Conservation (phyloP, 345 rosid species). For the Cardamine resedifolia region DNA sequence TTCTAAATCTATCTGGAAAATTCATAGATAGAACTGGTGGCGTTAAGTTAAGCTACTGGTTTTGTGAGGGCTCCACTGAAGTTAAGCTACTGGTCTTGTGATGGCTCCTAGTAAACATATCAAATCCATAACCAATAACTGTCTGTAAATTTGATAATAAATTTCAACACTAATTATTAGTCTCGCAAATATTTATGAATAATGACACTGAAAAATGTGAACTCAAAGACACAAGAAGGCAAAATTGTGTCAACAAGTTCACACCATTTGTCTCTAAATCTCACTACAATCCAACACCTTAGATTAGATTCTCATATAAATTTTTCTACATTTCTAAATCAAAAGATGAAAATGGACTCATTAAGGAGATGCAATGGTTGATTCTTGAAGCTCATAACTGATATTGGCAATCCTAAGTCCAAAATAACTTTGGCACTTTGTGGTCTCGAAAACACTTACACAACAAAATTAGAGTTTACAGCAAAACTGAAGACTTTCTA, state of each 20-base stretch:
- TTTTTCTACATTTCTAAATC: slow-evolving; percentile 1
- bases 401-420: not conserved
- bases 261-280: slow-evolving; percentile 7
- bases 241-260: slow-evolving; percentile 26
- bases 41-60: not conserved
- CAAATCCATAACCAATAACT: slow-evolving; percentile 28
- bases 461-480: not conserved
- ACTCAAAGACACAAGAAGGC: slow-evolving; percentile 13
- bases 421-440: not conserved
- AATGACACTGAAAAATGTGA: slow-evolving; percentile 23
- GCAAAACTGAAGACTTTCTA: not conserved
- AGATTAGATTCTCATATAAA: slow-evolving; percentile 5
- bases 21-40: not conserved
- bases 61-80: not conserved
- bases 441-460: not conserved
- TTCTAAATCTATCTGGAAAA: not conserved
- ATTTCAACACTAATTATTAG: not conserved
- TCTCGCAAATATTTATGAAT: slow-evolving; percentile 1
- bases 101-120: not conserved
- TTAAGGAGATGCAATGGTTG: slow-evolving; percentile 1
- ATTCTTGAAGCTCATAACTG: not conserved
- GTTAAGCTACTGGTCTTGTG: not conserved
- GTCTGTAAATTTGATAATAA: slow-evolving; percentile 1
- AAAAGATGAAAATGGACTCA: slow-evolving; percentile 15
- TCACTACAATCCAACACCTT: not conserved